These are phyloP conservation scores for Saccharomycopsis amapae DNA, from an alignment of 805 yeast species.

Conservation along the genomic window DNA sequence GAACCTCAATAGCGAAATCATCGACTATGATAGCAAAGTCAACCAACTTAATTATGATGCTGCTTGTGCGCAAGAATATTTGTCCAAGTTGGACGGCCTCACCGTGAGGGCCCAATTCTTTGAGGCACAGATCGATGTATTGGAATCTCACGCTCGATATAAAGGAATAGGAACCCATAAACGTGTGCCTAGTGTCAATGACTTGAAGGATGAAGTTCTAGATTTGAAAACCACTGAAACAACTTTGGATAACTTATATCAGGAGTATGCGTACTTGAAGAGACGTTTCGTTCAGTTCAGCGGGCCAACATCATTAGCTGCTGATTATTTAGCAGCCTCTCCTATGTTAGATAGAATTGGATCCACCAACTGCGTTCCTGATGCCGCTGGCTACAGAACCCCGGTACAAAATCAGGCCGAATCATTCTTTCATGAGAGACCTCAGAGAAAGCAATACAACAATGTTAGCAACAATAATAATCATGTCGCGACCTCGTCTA, in stretches of 20 bases:
- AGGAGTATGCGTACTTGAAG: conserved; percentile 34
- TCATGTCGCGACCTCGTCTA: background rate
- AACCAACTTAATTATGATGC: conserved; percentile 23
- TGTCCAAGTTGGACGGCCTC: conserved; percentile 27
- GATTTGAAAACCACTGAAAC: conserved; percentile 42
- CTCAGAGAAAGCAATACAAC: too few species aligned
- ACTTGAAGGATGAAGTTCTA: conserved; percentile 30
- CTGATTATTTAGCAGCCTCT: too few species aligned
- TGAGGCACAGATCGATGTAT: conserved; percentile 27
- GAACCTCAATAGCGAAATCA: conserved; percentile 15
- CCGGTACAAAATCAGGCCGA: too few species aligned
- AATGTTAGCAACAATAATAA: too few species aligned
- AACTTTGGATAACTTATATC: conserved; percentile 36
- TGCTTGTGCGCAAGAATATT: conserved; percentile 27
- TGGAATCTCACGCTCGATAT: conserved; percentile 23
- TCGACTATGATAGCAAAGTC: conserved; percentile 23
- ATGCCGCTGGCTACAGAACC: too few species aligned
- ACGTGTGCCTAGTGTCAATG: conserved; percentile 20
- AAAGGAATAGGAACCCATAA: conserved; percentile 19
- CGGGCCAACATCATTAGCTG: too few species aligned
- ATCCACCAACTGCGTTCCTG: too few species aligned
- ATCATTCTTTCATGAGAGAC: too few species aligned
- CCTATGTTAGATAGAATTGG: too few species aligned
- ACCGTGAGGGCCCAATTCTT: conserved; percentile 28
- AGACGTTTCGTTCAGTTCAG: too few species aligned